Percentiles rank a stretch among this genome's conserved stretches.
phyloP scores from a whole-genome alignment of 352 stramenopile genomes.

The Globisporangium polare region DNA sequence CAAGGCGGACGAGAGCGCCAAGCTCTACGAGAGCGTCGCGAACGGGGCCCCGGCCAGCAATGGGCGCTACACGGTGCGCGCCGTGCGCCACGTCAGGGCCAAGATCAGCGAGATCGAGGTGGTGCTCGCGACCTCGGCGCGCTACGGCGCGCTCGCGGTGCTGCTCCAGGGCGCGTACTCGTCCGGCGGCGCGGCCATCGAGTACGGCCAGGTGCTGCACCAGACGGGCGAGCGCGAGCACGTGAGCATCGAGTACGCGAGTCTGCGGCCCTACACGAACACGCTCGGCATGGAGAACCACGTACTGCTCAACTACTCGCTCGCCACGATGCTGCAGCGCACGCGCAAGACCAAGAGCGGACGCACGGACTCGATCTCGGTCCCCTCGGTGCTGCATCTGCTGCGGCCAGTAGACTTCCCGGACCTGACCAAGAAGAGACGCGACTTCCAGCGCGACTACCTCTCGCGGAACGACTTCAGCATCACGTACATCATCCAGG shows the following conservation, averaged over 20 bases:
- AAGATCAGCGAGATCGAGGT: slow-evolving; percentile 50
- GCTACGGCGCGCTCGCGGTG: slow-evolving; percentile 29
- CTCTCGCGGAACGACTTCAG: slow-evolving; percentile 44
- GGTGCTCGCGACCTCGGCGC: slow-evolving; percentile 38
- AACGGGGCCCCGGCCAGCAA: slow-evolving; percentile 3
- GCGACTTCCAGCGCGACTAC: slow-evolving; percentile 33
- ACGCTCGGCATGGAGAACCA: slow-evolving; percentile 35
- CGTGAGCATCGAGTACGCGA: slow-evolving; percentile 47
- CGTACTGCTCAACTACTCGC: slow-evolving; percentile 58
- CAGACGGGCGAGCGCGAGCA: slow-evolving; percentile 65
- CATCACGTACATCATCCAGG: slow-evolving; percentile 74
- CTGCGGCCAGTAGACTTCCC: slow-evolving; percentile 44
- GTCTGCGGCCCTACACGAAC: slow-evolving; percentile 33
- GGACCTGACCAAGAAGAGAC: slow-evolving; percentile 22
- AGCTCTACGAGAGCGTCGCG: slow-evolving; percentile 50
- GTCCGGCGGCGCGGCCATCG: slow-evolving; percentile 32
- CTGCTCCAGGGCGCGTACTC: slow-evolving; percentile 44
- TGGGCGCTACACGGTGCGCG: slow-evolving; percentile 42
- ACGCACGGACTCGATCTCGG: slow-evolving; percentile 23
- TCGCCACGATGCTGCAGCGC: slow-evolving; percentile 54
- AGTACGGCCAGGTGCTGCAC: slow-evolving; percentile 49
- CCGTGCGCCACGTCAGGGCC: slow-evolving; percentile 45
- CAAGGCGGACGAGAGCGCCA: slow-evolving; percentile 44
- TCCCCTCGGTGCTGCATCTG: slow-evolving; percentile 64
- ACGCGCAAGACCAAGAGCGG: slow-evolving; percentile 41